These are phyloP conservation scores for Ogataea corticis DNA, from an alignment of 805 yeast species.

Conservation along the genomic window DNA sequence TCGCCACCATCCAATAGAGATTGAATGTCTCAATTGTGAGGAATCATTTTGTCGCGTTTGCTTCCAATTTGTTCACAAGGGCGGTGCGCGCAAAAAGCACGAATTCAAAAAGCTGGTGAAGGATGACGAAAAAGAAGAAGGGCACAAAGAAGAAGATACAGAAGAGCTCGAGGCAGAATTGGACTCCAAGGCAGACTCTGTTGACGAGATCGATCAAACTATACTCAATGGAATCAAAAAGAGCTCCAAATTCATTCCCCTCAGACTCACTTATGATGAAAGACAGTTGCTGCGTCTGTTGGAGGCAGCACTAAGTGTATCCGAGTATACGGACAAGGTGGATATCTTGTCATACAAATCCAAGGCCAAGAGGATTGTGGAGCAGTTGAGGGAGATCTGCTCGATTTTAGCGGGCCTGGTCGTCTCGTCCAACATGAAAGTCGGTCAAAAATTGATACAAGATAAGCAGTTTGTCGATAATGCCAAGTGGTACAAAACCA, in stretches of 20 bases:
- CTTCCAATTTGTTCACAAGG: conserved; percentile 64
- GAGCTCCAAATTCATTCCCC: conserved; percentile 59
- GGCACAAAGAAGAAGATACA: conserved; percentile 18
- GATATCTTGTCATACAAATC: conserved; percentile 68
- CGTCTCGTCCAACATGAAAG: conserved; percentile 72
- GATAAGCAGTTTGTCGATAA: conserved; percentile 68
- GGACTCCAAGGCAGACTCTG: conserved; percentile 19
- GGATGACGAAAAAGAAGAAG: conserved; percentile 19
- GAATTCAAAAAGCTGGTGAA: conserved; percentile 29
- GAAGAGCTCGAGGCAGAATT: conserved; percentile 16
- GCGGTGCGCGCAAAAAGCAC: conserved; percentile 60
- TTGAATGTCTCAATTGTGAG: conserved; percentile 61
- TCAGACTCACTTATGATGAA: conserved; percentile 67
- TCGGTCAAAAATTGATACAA: conserved; percentile 63
- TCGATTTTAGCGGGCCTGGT: conserved; percentile 77
- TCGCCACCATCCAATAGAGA: conserved; percentile 67
- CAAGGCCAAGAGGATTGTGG: conserved; percentile 68
- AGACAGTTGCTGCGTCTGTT: conserved; percentile 64
- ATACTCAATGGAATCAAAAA: conserved; percentile 41
- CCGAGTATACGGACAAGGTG: conserved; percentile 78
- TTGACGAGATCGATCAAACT: conserved; percentile 10
- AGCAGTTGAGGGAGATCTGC: conserved; percentile 73
- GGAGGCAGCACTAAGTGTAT: conserved; percentile 76
- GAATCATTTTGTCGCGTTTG: conserved; percentile 73
- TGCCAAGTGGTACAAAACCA: conserved; percentile 67